Evolutionary conservation across 2,329 filamentous ascomycete species (phyloP).

Genomic region (Annulohypoxylon truncatum): DNA sequence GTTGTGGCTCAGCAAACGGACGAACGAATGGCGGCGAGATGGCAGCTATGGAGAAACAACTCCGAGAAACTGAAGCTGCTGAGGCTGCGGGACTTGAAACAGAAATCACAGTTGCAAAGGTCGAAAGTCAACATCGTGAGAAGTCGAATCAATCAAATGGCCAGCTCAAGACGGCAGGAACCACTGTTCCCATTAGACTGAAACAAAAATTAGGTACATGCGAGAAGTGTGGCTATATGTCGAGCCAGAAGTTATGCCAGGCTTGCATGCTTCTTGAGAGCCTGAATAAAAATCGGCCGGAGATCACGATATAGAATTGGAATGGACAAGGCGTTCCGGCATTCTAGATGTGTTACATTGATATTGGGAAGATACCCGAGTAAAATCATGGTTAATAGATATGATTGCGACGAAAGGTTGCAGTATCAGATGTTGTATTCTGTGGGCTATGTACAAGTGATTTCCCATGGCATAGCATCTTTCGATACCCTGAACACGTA

Average conservation of each 20-base stretch:
- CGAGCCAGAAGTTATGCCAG: conserved; percentile 93
- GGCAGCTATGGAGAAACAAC: conserved; percentile 80
- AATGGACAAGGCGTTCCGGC: conserved; percentile 28
- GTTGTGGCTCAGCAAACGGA: conserved; percentile 79
- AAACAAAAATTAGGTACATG: conserved; percentile 85
- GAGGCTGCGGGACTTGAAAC: conserved; percentile 70
- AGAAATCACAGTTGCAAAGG: conserved; percentile 64
- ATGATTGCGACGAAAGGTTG: conserved; percentile 29
- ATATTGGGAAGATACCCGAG: conserved; percentile 44
- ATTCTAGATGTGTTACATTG: conserved; percentile 27
- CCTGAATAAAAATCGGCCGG: conserved; percentile 81
- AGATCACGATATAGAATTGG: conserved; percentile 63
- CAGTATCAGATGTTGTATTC: conserved; percentile 38
- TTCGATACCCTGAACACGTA: background rate
- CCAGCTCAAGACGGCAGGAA: conserved; percentile 39
- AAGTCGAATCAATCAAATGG: conserved; percentile 53
- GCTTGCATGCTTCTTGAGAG: conserved; percentile 91
- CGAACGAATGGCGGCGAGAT: conserved; percentile 79
- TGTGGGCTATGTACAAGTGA: conserved; percentile 41
- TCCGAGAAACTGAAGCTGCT: conserved; percentile 73
- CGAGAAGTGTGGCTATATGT: conserved; percentile 91
- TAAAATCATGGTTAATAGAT: conserved; percentile 12
- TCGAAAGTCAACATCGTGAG: conserved; percentile 52
- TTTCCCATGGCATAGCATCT: conserved; percentile 21
- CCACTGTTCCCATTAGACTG: conserved; percentile 52